These are phyloP conservation scores for Punctularia strigosozonata DNA, from an alignment of 768 basidiomycete genomes.

Conservation along the genomic window DNA sequence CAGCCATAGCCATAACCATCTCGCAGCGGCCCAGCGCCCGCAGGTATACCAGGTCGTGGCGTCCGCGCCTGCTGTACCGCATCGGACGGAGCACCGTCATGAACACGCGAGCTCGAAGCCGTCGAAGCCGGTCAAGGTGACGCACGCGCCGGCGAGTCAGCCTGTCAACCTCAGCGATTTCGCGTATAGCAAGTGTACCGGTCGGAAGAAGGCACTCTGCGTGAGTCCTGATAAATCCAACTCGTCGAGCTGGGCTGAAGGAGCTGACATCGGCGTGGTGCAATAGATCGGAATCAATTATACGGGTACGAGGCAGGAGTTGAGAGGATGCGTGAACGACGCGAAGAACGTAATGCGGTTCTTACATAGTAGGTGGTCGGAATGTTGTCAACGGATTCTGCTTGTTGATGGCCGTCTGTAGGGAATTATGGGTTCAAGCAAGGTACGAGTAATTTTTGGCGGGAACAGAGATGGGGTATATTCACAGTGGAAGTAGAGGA, in stretches of 20 bases:
- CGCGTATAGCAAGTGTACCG: conserved; percentile 84
- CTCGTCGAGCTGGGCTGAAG: neutral
- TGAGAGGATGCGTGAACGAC: conserved; percentile 89
- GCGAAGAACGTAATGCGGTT: conserved; percentile 74
- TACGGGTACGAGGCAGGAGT: conserved; percentile 46
- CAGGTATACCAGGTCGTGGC: no score
- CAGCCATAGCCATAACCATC: no score
- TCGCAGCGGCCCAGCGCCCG: no score
- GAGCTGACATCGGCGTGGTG: neutral
- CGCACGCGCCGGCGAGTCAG: no score
- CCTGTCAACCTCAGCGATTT: conserved; percentile 32
- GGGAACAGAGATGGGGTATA: no score
- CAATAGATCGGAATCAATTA: conserved; percentile 86
- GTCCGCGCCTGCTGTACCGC: no score
- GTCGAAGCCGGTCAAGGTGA: no score
- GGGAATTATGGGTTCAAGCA: conserved; percentile 52
- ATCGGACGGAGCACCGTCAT: no score
- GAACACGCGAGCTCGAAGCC: no score
- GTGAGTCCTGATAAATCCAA: conserved; percentile 29
- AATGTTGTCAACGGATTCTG: neutral
- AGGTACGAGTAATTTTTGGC: no score
- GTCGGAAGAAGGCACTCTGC: conserved; percentile 79
- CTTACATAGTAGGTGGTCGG: conserved; percentile 41
- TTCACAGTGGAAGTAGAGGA: no score
- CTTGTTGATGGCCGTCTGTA: conserved; percentile 10